These are phyloP conservation scores for Acanthamoeba castellanii DNA, from an alignment of 208 protist species.

Conservation along the genomic window DNA sequence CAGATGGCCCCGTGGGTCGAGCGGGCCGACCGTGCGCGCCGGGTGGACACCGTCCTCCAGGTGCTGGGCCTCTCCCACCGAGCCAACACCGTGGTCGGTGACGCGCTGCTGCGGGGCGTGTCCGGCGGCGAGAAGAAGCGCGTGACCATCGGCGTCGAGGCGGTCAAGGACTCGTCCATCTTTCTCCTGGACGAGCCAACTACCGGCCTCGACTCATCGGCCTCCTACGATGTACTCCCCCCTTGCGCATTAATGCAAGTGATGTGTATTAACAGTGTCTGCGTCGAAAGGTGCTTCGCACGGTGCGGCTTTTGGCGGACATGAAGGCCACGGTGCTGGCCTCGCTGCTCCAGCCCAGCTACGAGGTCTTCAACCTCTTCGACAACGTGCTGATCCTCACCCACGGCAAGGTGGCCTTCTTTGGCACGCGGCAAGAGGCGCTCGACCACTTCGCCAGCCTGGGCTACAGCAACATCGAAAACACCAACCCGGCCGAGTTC, in stretches of 20 bases:
- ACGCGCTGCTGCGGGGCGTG: slow-evolving; percentile 63
- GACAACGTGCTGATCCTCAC: slow-evolving; percentile 75
- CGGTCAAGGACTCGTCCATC: slow-evolving; percentile 10
- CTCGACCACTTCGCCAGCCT: slow-evolving; percentile 73
- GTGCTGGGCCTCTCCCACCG: slow-evolving; percentile 58
- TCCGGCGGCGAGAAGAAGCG: slow-evolving; percentile 77
- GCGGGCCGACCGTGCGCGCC: neutral
- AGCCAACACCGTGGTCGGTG: slow-evolving; percentile 71
- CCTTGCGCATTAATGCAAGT: no score
- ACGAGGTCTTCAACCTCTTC: slow-evolving; percentile 70
- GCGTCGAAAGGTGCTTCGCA: slow-evolving; percentile 45
- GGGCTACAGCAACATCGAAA: slow-evolving; percentile 69
- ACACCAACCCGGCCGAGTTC: slow-evolving; percentile 80
- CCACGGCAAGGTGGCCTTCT: slow-evolving; percentile 77
- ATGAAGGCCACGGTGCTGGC: slow-evolving; percentile 20
- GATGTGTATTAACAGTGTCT: no score
- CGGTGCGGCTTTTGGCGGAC: neutral
- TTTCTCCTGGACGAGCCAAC: slow-evolving; percentile 67
- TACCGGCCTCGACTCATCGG: slow-evolving; percentile 69
- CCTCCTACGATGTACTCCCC: slow-evolving; percentile 36
- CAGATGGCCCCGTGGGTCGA: slow-evolving; percentile 52
- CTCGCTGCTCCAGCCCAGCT: slow-evolving; percentile 69
- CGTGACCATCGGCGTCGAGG: slow-evolving; percentile 73
- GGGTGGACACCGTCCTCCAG: slow-evolving; percentile 63
- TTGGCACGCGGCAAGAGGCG: slow-evolving; percentile 50